Percentiles rank a stretch among this genome's conserved stretches.
phyloP scores from a whole-genome alignment of 2,329 filamentous ascomycete species.

The Aspergillus chevalieri region DNA sequence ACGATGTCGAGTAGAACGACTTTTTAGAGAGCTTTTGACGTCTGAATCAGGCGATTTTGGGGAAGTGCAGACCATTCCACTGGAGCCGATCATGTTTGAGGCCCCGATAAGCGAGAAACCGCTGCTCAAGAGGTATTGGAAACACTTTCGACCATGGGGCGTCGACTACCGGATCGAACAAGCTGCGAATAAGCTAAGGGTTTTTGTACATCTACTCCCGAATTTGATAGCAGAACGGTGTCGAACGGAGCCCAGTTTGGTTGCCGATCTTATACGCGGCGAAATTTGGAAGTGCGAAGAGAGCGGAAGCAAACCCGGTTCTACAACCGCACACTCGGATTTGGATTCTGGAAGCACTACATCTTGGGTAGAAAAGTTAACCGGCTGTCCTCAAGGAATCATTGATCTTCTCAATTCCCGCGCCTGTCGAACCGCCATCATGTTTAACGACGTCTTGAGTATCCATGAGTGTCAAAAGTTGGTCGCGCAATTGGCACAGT shows the following conservation, averaged over 20 bases:
- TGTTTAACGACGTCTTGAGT: constrained; percentile 45
- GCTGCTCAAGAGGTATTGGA: constrained; percentile 50
- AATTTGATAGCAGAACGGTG: constrained; percentile 70
- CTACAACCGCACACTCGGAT: no score
- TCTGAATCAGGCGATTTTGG: neutral
- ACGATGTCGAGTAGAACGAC: constrained; percentile 67
- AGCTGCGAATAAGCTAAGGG: constrained; percentile 5
- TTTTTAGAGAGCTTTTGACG: constrained; percentile 55
- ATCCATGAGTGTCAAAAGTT: constrained; percentile 34
- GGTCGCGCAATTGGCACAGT: constrained; percentile 32
- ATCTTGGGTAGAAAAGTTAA: constrained; percentile 57
- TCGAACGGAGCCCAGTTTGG: constrained; percentile 60
- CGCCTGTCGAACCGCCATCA: constrained; percentile 44
- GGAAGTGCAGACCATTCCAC: constrained; percentile 18
- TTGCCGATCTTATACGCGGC: constrained; percentile 66
- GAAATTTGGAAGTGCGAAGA: constrained; percentile 66
- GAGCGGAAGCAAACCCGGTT: constrained; percentile 13
- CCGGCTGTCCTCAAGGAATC: constrained; percentile 67
- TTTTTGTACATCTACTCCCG: constrained; percentile 54
- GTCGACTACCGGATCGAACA: constrained; percentile 54
- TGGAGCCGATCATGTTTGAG: constrained; percentile 56
- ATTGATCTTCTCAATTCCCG: constrained; percentile 55
- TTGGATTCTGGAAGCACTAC: neutral
- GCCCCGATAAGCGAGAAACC: constrained; percentile 55
- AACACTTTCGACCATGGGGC: constrained; percentile 67